Base-by-base conservation (phyloP, 73 alveolate species). In the Tetrahymena thermophila region DNA sequence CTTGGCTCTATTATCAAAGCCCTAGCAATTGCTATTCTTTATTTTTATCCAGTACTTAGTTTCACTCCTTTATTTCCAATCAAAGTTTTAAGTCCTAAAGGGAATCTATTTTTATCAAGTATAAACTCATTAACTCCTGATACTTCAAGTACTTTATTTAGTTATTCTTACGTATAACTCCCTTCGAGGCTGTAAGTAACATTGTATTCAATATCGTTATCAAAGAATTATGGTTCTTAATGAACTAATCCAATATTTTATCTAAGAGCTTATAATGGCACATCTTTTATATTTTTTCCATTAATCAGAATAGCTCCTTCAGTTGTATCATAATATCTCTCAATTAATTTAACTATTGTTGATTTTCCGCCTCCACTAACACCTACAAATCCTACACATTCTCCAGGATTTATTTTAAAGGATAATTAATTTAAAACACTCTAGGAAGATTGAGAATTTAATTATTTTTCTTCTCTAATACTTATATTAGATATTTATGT, bases 291-390 rank as follows among this genome's bases (percentile, higher is more conserved):
- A 85, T 96, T 93, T 23, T 93, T 55, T 55, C 98, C 98, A 96
- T 97, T 98, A 25, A 98, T 44, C 0, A 43, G 50, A 44, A 98
- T 96, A 38, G 89, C 35, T 94, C 99, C 99, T 58, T 93, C 84
- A 40, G 85, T 94, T 35, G 97, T 95, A 95, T 98, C 99, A 97
- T 98, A 98, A 93, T 96, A 96, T 95, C 99, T 98, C 85, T 95
- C 96, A 1, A 98, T 58, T 94, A 98, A 95, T 35, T 98, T 94
- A 42, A 98, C 97, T 34, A 98, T 98, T 42, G 99, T 97, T 15
- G 99, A 95, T 94, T 98, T 98, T 95, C 99, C 99, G 85, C 98
- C 96, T 42, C 99, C 99, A 43, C 98, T 97, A 55, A 84, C 94
- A n/a, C 99, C 99, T n/a, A 98, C 98, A 42, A 98, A 93, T 34